These are phyloP conservation scores for Xerocomellus intermedius DNA, from an alignment of 768 basidiomycete species.

Conservation along the genomic window DNA sequence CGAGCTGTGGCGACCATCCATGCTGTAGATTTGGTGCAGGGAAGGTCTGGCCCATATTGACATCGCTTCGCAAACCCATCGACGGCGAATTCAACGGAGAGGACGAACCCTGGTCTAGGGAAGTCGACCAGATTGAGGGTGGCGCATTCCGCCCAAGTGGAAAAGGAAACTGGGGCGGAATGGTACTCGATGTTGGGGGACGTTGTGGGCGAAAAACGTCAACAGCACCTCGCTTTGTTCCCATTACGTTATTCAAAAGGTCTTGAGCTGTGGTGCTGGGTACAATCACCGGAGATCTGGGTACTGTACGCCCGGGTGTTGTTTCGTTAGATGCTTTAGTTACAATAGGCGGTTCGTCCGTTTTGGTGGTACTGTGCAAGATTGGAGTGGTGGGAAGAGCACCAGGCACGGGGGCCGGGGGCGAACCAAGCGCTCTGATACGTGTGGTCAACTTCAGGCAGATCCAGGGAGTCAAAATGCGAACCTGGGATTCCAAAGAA, in stretches of 20 bases:
- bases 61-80: constrained; percentile 13
- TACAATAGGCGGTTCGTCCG: constrained; percentile 1
- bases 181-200: constrained; percentile 28
- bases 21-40: constrained; percentile 13
- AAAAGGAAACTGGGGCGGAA: constrained; percentile 49
- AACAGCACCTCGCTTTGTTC: constrained; percentile 14
- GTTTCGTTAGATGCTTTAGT: neutral
- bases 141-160: constrained; percentile 48
- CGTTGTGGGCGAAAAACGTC: constrained; percentile 18
- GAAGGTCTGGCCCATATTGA: constrained; percentile 10
- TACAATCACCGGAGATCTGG: constrained; percentile 22
- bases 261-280: constrained; percentile 62
- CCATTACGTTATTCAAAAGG: constrained; percentile 49
- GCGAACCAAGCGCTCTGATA: constrained; percentile 21
- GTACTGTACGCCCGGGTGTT: constrained; percentile 27
- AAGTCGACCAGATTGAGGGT: constrained; percentile 68
- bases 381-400: constrained; percentile 23
- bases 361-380: neutral
- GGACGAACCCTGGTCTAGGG: constrained; percentile 44
- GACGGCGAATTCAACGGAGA: constrained; percentile 10
- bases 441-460: constrained; percentile 3
- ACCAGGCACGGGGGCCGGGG: constrained; percentile 6
- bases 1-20: constrained; percentile 26
- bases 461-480: constrained; percentile 8
- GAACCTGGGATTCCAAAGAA: constrained; percentile 73